phyloP scores from a whole-genome alignment of 2,329 filamentous ascomycete species.

The Didymellaceae sp. region DNA sequence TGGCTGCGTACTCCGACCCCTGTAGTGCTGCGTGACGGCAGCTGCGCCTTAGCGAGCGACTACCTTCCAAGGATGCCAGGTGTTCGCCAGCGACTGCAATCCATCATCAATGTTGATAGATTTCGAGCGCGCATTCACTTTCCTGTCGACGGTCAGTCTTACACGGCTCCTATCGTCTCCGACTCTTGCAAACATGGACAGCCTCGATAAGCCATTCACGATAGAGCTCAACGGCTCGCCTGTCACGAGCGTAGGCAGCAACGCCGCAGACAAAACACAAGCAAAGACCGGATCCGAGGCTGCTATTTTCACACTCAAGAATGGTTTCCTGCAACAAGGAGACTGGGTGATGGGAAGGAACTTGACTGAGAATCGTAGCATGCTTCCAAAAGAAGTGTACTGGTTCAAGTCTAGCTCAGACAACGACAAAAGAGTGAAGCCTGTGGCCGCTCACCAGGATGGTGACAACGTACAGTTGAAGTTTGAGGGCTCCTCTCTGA shows the following conservation, averaged over 20 bases:
- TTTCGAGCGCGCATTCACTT: constrained; percentile 15
- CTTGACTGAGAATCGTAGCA: constrained; percentile 29
- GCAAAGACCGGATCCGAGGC: constrained; percentile 28
- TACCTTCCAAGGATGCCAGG: neutral
- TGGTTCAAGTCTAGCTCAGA: constrained; percentile 31
- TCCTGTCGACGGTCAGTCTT: constrained; percentile 11
- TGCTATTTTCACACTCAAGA: constrained; percentile 33
- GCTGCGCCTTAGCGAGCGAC: constrained; percentile 1
- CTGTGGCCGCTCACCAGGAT: constrained; percentile 26
- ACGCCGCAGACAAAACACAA: constrained; percentile 20
- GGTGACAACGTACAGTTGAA: constrained; percentile 25
- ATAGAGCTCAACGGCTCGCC: constrained; percentile 34
- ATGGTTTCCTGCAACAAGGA: constrained; percentile 26
- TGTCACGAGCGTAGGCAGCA: constrained; percentile 20
- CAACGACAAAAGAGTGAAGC: constrained; percentile 15
- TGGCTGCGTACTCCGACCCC: constrained; percentile 2
- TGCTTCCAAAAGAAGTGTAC: constrained; percentile 32
- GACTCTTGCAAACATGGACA: constrained; percentile 27
- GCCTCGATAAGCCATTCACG: constrained; percentile 29
- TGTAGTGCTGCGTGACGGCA: constrained; percentile 10
- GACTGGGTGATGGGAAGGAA: constrained; percentile 31
- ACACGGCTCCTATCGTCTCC: constrained; percentile 14
- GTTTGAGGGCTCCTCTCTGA: constrained; percentile 26
- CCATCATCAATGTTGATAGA: constrained; percentile 13
- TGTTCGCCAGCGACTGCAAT: neutral